A percentile compares a stretch with the other conserved stretches of the same genome.
Conservation (phyloP, 1,284 basidiomycete genomes). For the Fomitopsis schrenkii region DNA sequence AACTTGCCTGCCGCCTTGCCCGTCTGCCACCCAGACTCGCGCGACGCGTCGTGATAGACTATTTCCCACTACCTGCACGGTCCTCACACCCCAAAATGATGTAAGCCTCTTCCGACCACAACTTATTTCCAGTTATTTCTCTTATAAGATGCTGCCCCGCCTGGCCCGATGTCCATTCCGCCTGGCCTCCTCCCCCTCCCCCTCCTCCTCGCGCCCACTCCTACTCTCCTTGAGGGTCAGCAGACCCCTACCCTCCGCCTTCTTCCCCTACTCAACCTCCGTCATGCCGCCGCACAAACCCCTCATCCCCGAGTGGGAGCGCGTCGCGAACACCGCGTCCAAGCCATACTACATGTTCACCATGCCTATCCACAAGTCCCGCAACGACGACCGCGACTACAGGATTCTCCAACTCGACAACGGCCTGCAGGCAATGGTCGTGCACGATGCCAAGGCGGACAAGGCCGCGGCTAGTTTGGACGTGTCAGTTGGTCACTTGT, state of each 20-base stretch:
- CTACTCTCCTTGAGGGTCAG: slow-evolving; percentile 1
- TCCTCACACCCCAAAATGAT: slow-evolving; percentile 8
- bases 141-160: slow-evolving; percentile 17
- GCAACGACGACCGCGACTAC: slow-evolving; percentile 76
- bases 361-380: slow-evolving; percentile 70
- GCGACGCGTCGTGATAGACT: background rate
- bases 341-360: slow-evolving; percentile 43
- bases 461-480: slow-evolving; percentile 95
- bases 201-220: slow-evolving; percentile 2
- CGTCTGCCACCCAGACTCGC: background rate
- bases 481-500: slow-evolving; percentile 92
- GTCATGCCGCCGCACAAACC: slow-evolving; percentile 10
- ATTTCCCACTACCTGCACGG: slow-evolving; percentile 5
- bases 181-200: slow-evolving; percentile 1
- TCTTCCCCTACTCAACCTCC: slow-evolving; percentile 5
- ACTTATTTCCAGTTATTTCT: background rate
- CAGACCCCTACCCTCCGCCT: slow-evolving; percentile 1
- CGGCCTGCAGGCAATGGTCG: slow-evolving; percentile 81
- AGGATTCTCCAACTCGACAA: slow-evolving; percentile 84
- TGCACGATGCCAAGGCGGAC: slow-evolving; percentile 88
- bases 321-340: slow-evolving; percentile 12
- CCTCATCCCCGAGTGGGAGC: slow-evolving; percentile 17
- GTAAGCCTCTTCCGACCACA: slow-evolving; percentile 4
- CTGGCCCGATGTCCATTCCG: slow-evolving; percentile 12
- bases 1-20: background rate